phyloP scores from a whole-genome alignment of 441 rosid species.

The Eutrema salsugineum region DNA sequence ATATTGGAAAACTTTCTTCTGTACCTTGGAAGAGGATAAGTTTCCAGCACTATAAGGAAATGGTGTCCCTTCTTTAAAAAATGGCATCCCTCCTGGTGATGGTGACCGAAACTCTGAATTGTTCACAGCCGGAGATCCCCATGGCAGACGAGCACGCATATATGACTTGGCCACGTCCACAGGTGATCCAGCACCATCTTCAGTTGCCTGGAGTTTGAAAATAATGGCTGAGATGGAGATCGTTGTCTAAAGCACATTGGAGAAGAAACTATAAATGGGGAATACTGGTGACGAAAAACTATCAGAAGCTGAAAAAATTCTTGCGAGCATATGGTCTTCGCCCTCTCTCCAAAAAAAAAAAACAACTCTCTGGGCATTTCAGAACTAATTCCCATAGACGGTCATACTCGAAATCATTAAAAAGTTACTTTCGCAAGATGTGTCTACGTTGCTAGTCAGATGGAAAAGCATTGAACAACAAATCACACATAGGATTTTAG shows the following conservation, averaged over 20 bases:
- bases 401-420: background rate
- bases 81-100: constrained; percentile 41
- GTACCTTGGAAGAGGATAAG: constrained; percentile 56
- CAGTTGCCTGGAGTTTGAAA: constrained; percentile 41
- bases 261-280: constrained; percentile 8
- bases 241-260: constrained; percentile 21
- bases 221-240: constrained; percentile 18
- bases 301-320: background rate
- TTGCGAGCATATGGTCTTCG: background rate
- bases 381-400: background rate
- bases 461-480: background rate
- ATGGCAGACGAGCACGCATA: constrained; percentile 69
- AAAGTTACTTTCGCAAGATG: background rate
- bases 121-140: constrained; percentile 64
- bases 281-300: background rate
- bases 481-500: background rate
- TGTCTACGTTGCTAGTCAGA: background rate
- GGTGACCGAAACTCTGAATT: constrained; percentile 40
- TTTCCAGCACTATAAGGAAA: constrained; percentile 27
- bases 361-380: background rate
- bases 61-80: constrained; percentile 48
- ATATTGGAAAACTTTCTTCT: background rate
- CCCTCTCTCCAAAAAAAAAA: background rate
- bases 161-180: constrained; percentile 79
- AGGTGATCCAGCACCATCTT: constrained; percentile 65